Conservation (phyloP, 2,329 filamentous ascomycete genomes). For the Mariannaea elegans region DNA sequence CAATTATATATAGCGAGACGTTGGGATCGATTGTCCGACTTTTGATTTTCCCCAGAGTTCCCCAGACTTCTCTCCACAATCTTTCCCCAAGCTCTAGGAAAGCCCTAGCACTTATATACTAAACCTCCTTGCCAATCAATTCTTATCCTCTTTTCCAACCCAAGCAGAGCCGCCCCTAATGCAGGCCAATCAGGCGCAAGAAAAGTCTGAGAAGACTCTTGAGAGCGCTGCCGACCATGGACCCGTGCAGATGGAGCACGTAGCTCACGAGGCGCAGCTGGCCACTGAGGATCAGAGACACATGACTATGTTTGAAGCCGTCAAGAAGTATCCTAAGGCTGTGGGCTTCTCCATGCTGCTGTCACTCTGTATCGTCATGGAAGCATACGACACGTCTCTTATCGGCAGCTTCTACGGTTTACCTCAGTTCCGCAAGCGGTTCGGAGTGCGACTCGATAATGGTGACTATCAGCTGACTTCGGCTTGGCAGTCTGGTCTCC, state of each 20-base stretch:
- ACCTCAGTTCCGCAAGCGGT: slow-evolving; percentile 42
- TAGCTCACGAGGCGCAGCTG: background rate
- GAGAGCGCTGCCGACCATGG: too few species aligned
- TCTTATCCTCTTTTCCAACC: too few species aligned
- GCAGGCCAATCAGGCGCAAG: too few species aligned
- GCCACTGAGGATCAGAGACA: background rate
- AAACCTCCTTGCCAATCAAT: too few species aligned
- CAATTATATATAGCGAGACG: too few species aligned
- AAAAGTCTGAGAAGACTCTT: too few species aligned
- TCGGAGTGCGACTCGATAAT: slow-evolving; percentile 36
- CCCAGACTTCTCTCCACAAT: too few species aligned
- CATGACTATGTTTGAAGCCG: background rate
- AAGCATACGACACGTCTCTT: slow-evolving; percentile 27
- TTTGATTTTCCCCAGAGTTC: too few species aligned
- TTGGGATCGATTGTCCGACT: too few species aligned
- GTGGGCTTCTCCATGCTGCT: background rate
- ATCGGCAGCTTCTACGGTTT: slow-evolving; percentile 40
- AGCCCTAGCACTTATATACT: too few species aligned
- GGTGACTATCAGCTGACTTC: slow-evolving; percentile 50
- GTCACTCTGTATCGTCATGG: background rate
- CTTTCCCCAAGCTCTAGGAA: too few species aligned
- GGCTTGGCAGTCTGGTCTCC: slow-evolving; percentile 56
- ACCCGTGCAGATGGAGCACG: background rate
- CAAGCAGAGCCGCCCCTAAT: too few species aligned
- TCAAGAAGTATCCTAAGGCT: background rate